Percentiles rank a stretch among this genome's conserved stretches.
phyloP scores from a whole-genome alignment of 768 basidiomycete species.

The Scleroderma bovista region DNA sequence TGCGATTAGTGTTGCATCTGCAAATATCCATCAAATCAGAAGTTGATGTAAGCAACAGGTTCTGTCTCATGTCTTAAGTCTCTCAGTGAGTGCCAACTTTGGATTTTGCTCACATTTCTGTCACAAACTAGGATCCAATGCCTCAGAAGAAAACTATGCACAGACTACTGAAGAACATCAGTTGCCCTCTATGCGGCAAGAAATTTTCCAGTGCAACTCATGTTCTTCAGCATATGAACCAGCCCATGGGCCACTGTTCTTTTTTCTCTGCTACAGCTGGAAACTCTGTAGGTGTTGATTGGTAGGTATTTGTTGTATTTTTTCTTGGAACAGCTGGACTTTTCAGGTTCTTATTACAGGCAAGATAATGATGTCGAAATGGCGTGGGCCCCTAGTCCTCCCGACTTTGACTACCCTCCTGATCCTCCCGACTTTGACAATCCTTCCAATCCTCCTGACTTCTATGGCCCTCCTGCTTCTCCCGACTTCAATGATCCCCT shows the following conservation, averaged over 20 bases:
- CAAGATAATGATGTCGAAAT: too few relatives aligned
- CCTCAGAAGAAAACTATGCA: neutral
- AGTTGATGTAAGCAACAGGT: too few relatives aligned
- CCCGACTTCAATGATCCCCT: too few relatives aligned
- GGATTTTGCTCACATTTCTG: too few relatives aligned
- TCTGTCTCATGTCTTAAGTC: too few relatives aligned
- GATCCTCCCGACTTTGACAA: neutral
- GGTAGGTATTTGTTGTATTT: neutral
- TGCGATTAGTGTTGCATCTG: neutral
- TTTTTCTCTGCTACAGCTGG: too few relatives aligned
- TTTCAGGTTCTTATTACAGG: too few relatives aligned
- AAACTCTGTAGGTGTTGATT: neutral
- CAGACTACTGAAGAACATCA: neutral
- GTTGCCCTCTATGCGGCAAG: neutral
- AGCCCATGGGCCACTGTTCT: neutral
- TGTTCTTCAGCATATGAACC: neutral
- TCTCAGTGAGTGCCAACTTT: too few relatives aligned
- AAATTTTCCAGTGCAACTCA: neutral
- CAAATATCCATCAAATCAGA: neutral
- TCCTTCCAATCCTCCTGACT: neutral
- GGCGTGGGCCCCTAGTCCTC: too few relatives aligned
- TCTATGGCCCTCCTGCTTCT: neutral
- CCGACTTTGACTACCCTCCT: too few relatives aligned
- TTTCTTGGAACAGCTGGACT: neutral
- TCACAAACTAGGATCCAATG: neutral